Conservation (phyloP, 257 asterid genomes). For the Solanum lignicaule region DNA sequence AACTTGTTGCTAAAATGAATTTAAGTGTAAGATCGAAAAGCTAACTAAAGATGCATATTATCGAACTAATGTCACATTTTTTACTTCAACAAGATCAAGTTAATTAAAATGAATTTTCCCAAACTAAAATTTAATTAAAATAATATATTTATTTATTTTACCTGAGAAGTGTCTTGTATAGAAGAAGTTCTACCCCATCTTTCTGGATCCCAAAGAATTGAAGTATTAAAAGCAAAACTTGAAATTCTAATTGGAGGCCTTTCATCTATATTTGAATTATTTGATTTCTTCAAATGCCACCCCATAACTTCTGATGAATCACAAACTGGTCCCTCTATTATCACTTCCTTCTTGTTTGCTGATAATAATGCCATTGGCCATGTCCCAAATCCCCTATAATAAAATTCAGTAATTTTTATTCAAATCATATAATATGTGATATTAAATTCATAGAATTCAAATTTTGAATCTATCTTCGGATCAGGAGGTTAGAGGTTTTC, state of each 20-base stretch:
- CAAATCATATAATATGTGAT: background rate
- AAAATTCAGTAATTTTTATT: background rate
- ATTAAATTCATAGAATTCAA: background rate
- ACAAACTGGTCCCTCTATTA: slow-evolving; percentile 71
- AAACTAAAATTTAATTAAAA: no score
- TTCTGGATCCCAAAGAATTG: slow-evolving; percentile 95
- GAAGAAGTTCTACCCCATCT: slow-evolving; percentile 92
- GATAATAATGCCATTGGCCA: slow-evolving; percentile 73
- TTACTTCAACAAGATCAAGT: background rate
- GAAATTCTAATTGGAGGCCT: slow-evolving; percentile 56
- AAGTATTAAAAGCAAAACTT: slow-evolving; percentile 82
- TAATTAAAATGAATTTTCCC: background rate
- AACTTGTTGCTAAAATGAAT: background rate
- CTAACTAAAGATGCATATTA: no score
- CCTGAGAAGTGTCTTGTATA: slow-evolving; percentile 73
- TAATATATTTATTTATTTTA: background rate
- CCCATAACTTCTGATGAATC: slow-evolving; percentile 66
- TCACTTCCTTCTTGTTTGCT: slow-evolving; percentile 48
- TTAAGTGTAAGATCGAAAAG: no score
- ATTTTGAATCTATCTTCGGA: accelerated
- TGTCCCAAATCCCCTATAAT: slow-evolving; percentile 67
- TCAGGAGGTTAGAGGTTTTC: background rate
- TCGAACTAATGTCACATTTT: background rate
- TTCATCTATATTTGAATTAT: slow-evolving; percentile 24
- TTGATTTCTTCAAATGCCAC: slow-evolving; percentile 75